Evolutionary conservation across 2,329 filamentous ascomycete genomes (phyloP).

Genomic region (Pseudocercospora fuligena): DNA sequence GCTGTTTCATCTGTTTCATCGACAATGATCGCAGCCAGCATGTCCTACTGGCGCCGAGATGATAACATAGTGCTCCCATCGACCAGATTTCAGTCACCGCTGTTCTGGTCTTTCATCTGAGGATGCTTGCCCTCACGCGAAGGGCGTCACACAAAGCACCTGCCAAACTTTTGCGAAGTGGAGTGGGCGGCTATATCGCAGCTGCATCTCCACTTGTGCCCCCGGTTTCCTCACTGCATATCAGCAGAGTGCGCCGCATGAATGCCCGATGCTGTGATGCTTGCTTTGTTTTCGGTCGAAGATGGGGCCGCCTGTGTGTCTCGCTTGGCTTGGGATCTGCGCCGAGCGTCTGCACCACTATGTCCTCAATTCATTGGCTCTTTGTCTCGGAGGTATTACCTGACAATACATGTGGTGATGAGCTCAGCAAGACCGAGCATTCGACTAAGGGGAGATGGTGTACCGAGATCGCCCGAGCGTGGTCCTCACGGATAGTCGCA

Average conservation of each 20-base stretch:
- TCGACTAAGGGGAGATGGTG: background rate
- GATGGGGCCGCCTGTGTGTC: conserved; percentile 9
- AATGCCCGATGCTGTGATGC: conserved; percentile 1
- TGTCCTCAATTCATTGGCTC: background rate
- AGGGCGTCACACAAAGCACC: conserved; percentile 1
- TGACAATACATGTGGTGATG: background rate
- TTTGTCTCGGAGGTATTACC: conserved; percentile 17
- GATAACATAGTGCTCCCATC: background rate
- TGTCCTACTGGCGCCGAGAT: background rate
- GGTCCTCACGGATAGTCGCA: background rate
- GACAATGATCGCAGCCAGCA: conserved; percentile 10
- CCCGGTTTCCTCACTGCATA: background rate
- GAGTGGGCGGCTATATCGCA: conserved; percentile 8
- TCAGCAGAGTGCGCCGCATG: conserved; percentile 2
- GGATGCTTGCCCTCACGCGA: conserved; percentile 3
- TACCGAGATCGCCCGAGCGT: conserved; percentile 4
- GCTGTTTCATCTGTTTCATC: background rate
- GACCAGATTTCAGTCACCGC: conserved; percentile 3
- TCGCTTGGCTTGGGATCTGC: conserved; percentile 4
- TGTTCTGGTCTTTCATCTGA: conserved; percentile 5
- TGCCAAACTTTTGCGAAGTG: background rate
- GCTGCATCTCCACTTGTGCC: conserved; percentile 1
- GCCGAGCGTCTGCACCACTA: conserved; percentile 1
- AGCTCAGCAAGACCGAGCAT: conserved; percentile 5
- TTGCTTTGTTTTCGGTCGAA: conserved; percentile 6